Evolutionary conservation across 176 grass and related monocot species (phyloP).

Genomic region (Themeda triandra): DNA sequence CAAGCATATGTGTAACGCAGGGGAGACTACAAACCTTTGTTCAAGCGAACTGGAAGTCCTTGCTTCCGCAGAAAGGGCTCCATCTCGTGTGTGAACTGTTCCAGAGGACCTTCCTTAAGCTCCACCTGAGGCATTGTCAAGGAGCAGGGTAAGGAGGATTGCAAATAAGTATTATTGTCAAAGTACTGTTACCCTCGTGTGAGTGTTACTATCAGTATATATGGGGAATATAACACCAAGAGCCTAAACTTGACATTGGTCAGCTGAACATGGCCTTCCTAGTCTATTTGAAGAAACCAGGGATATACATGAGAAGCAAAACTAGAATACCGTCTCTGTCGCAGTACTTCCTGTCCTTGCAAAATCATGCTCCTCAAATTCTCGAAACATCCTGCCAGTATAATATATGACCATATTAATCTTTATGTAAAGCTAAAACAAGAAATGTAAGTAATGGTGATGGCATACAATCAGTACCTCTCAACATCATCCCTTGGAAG

Average conservation of each 20-base stretch:
- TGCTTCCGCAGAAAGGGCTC: conserved; percentile 85
- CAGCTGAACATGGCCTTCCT: neutral
- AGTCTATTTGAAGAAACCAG: neutral
- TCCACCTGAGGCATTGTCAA: conserved; percentile 48
- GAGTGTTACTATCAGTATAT: neutral
- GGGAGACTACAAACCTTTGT: conserved; percentile 63
- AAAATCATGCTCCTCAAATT: conserved; percentile 84
- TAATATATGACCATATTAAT: neutral
- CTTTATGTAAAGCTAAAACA: neutral
- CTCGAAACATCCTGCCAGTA: conserved; percentile 57
- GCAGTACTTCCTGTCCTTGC: conserved; percentile 71
- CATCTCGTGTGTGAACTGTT: conserved; percentile 97
- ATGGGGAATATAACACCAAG: neutral
- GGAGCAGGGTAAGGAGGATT: neutral
- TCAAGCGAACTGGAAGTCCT: conserved; percentile 85
- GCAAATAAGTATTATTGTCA: neutral
- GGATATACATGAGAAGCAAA: neutral
- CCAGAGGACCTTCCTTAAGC: conserved; percentile 91
- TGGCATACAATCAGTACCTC: conserved; percentile 44
- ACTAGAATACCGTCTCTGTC: conserved; percentile 59
- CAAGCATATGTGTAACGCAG: neutral
- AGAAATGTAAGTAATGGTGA: neutral
- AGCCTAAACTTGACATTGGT: neutral
- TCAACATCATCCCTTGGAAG: conserved; percentile 78
- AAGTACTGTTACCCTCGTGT: neutral